Base-by-base conservation (phyloP, 2,329 filamentous ascomycete species). In the Juglanconis sp. region DNA sequence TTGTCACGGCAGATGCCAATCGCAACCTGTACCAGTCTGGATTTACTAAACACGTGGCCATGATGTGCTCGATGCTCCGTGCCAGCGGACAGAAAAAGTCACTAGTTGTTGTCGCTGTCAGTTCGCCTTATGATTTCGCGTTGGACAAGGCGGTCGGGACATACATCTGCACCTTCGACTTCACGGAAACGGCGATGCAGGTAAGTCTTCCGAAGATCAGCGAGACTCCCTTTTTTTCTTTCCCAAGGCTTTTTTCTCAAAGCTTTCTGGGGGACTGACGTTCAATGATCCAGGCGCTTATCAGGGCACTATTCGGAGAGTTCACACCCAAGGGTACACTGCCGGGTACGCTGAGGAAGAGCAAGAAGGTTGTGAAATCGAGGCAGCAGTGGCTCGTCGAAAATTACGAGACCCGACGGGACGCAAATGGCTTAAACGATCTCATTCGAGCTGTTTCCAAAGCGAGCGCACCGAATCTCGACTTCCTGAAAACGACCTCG, bases 331-430 rank as follows among this genome's bases (percentile, higher is more conserved):
- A 78, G 35, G 86, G 85, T 0, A 86, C 82, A 0, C 77, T 88
- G 57, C 86, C 86, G 0, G 86, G 93, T 1, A 94, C 91, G 0
- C 83, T 96, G 65, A 87, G 90, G 60, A 94, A 94, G 74, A 96
- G 88, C 71, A 90, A 92, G 69, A 96, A 95, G 72, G 83, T 91
- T 0, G 85, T 91, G 61, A 94, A 96, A 68, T 92, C 92, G n/a
- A 86, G 91, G 62, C 92, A 96, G 69, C 91, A 96, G 68, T 98
- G 94, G 94, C 85, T 98, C 1, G 93, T 97, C 0, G 94, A 97
- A 70, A 87, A 85, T 50, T 98, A 92, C 77, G 90, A 93, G 68
- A 86, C 88, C 61, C 87, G 91, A 44, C 83, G 93, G 59, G 94
- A 98, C 70, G 79, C 82, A 2, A 77, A 83, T 52, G 90, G 87